Evolutionary conservation across 2,329 filamentous ascomycete genomes (phyloP).

Genomic region (Botrytis pseudocinerea): DNA sequence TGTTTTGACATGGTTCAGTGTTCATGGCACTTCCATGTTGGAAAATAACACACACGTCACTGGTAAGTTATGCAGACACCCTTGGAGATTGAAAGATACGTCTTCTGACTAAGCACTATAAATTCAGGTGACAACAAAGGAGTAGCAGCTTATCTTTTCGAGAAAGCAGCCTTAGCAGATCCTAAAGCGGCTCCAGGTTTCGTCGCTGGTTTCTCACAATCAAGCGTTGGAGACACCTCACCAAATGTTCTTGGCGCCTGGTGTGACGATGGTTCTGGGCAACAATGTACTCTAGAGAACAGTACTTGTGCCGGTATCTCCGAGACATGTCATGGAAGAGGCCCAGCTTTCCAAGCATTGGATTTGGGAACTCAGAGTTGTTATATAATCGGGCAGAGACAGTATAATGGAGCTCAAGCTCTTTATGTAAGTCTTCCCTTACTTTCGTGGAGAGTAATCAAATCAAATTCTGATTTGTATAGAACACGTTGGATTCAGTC

Average conservation of each 20-base stretch:
- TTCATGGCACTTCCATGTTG: constrained; percentile 86
- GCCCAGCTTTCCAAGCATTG: constrained; percentile 65
- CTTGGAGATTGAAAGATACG: not conserved
- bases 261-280: constrained; percentile 80
- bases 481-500: constrained; percentile 37
- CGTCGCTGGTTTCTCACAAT: constrained; percentile 88
- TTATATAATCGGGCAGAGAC: constrained; percentile 72
- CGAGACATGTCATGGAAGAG: constrained; percentile 70
- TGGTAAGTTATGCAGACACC: constrained; percentile 47
- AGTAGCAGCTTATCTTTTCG: constrained; percentile 81
- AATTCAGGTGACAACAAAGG: constrained; percentile 73
- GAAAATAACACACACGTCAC: constrained; percentile 89
- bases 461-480: not conserved
- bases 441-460: not conserved
- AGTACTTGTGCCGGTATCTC: constrained; percentile 66
- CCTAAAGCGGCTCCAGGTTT: constrained; percentile 64
- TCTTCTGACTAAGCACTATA: not conserved
- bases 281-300: constrained; percentile 72
- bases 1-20: constrained; percentile 74
- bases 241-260: constrained; percentile 84
- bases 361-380: constrained; percentile 74
- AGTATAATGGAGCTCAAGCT: constrained; percentile 59
- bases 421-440: constrained; percentile 50
- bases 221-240: constrained; percentile 86
- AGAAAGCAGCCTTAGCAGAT: constrained; percentile 62